phyloP scores from a whole-genome alignment of 768 basidiomycete genomes.

The Boletellus ananas region DNA sequence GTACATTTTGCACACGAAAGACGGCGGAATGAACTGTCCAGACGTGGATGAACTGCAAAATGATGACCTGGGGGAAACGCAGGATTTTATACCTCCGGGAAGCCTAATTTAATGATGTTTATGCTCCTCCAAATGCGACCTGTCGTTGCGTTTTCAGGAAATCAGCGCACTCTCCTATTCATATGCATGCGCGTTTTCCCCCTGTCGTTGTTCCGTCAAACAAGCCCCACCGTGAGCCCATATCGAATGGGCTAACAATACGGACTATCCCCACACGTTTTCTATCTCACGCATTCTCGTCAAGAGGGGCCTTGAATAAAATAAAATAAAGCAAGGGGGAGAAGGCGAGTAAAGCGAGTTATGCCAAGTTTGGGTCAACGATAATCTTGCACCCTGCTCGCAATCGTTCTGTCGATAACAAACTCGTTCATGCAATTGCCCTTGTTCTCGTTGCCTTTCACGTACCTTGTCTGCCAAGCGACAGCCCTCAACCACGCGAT shows the following conservation, averaged over 20 bases:
- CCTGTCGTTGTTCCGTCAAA: too few species aligned
- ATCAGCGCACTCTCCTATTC: too few species aligned
- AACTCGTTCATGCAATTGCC: background rate
- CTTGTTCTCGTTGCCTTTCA: background rate
- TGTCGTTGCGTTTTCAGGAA: background rate
- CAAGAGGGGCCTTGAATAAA: background rate
- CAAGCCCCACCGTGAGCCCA: too few species aligned
- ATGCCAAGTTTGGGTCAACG: background rate
- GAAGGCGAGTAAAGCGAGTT: background rate
- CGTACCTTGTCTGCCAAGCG: background rate
- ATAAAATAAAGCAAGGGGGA: background rate
- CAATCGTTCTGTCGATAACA: background rate
- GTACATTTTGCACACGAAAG: conserved; percentile 15
- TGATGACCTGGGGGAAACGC: background rate
- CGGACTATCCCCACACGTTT: too few species aligned
- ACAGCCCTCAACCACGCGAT: background rate
- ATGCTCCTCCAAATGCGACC: background rate
- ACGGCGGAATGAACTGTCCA: background rate
- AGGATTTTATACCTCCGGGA: background rate
- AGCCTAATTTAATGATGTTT: conserved; percentile 1
- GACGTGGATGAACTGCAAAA: background rate
- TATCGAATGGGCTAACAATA: too few species aligned
- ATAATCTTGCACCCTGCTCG: background rate
- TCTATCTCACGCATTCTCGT: background rate
- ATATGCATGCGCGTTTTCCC: too few species aligned